These are phyloP conservation scores for Ulota crispa DNA, from an alignment of 225 moss, liverwort and hornwort species.

Conservation along the genomic window DNA sequence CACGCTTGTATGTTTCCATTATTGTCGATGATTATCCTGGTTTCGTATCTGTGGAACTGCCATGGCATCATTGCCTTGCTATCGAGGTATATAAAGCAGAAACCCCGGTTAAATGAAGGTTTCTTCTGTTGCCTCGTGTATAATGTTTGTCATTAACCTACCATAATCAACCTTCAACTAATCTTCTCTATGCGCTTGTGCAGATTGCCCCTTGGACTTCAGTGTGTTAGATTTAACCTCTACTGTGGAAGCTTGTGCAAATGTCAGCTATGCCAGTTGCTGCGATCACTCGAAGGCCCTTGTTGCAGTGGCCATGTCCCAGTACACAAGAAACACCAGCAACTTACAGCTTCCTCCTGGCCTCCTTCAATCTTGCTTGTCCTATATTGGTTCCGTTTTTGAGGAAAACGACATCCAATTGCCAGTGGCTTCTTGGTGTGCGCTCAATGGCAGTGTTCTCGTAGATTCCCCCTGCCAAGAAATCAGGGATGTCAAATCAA, in stretches of 20 bases:
- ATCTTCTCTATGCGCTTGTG: neutral
- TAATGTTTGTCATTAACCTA: neutral
- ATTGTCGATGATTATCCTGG: neutral
- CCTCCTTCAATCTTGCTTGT: conserved; percentile 32
- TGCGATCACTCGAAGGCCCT: conserved; percentile 50
- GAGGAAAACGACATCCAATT: conserved; percentile 27
- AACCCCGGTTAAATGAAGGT: neutral
- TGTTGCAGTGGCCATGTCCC: conserved; percentile 50
- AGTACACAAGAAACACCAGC: conserved; percentile 38
- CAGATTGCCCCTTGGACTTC: conserved; percentile 49
- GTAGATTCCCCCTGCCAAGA: conserved; percentile 28
- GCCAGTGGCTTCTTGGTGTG: conserved; percentile 38
- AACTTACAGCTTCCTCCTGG: conserved; percentile 34
- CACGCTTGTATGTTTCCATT: neutral
- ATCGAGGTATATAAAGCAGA: neutral
- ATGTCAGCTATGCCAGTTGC: conserved; percentile 42
- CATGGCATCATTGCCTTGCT: neutral
- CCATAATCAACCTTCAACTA: neutral
- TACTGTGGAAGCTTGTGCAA: conserved; percentile 41
- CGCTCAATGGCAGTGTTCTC: conserved; percentile 36
- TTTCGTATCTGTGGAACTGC: neutral
- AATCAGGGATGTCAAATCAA: conserved; percentile 15
- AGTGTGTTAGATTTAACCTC: conserved; percentile 43
- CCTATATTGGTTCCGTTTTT: conserved; percentile 23
- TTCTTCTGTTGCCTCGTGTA: neutral